These are phyloP conservation scores for Akebia trifoliata DNA, from an alignment of 164 flowering plant species.

Conservation along the genomic window DNA sequence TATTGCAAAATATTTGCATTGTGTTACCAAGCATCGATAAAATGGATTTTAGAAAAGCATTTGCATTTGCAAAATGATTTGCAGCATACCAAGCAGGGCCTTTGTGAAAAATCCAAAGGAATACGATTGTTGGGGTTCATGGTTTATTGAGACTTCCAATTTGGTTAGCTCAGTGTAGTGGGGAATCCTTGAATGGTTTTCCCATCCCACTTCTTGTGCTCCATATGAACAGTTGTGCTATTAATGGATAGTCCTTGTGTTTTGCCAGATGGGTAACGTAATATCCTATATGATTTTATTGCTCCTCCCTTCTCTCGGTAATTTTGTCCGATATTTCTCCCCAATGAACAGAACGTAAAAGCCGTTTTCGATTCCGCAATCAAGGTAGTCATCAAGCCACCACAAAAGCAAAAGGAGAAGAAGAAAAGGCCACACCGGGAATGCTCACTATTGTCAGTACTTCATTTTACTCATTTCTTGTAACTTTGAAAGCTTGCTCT, in stretches of 20 bases:
- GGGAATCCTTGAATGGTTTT: background rate
- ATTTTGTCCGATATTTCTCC: background rate
- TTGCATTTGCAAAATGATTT: too few relatives aligned
- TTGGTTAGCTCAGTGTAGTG: background rate
- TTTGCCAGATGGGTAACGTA: background rate
- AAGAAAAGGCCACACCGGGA: constrained; percentile 65
- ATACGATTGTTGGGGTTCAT: background rate
- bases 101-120: background rate
- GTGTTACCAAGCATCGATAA: too few relatives aligned
- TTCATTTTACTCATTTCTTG: constrained; percentile 1
- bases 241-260: background rate
- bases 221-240: background rate
- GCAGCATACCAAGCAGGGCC: too few relatives aligned
- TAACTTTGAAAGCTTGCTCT: background rate
- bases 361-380: constrained; percentile 97
- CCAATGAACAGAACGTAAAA: constrained; percentile 75
- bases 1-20: too few relatives aligned
- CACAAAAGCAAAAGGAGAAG: constrained; percentile 71
- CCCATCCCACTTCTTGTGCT: background rate
- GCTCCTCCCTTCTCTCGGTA: background rate
- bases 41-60: too few relatives aligned
- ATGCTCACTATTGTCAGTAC: constrained; percentile 61
- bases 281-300: background rate
- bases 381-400: constrained; percentile 91
- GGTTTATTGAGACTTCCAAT: background rate